Conservation (phyloP, 176 grass and related monocot species). For the Oryza longistaminata region DNA sequence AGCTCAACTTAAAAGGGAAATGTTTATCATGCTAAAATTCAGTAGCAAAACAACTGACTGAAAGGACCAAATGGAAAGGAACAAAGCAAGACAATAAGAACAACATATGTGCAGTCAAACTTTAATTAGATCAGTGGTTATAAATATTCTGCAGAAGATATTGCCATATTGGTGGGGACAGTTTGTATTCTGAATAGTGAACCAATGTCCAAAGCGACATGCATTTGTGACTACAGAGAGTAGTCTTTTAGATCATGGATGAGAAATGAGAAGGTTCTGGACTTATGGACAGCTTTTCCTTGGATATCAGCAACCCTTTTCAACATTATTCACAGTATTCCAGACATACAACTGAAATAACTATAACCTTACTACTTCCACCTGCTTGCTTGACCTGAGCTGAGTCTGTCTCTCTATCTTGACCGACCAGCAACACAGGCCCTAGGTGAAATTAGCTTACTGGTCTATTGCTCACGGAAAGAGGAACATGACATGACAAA, state of each 20-base stretch:
- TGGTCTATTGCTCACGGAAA: conserved; percentile 18
- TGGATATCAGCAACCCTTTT: background rate
- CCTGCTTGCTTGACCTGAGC: conserved; percentile 21
- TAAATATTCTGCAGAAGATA: background rate
- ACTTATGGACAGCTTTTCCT: background rate
- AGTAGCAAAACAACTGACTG: background rate
- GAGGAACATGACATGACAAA: conserved; percentile 4
- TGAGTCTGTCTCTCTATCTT: conserved; percentile 29
- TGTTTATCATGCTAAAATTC: conserved; percentile 6
- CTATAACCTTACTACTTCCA: conserved; percentile 10
- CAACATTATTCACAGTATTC: background rate
- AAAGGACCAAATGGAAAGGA: background rate
- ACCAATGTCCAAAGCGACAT: background rate
- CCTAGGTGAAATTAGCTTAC: conserved; percentile 9
- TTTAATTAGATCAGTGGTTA: background rate
- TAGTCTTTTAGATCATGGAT: background rate
- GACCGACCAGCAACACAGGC: background rate
- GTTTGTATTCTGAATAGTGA: background rate
- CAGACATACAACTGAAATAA: conserved; percentile 21
- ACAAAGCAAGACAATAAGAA: conserved; percentile 18
- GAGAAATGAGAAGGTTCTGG: background rate
- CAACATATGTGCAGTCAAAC: background rate
- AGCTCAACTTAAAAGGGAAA: conserved; percentile 3
- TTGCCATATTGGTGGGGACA: background rate
- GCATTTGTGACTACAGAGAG: background rate